Base-by-base conservation (phyloP, 176 grass and related monocot genomes). In the Phoenix roebelenii region DNA sequence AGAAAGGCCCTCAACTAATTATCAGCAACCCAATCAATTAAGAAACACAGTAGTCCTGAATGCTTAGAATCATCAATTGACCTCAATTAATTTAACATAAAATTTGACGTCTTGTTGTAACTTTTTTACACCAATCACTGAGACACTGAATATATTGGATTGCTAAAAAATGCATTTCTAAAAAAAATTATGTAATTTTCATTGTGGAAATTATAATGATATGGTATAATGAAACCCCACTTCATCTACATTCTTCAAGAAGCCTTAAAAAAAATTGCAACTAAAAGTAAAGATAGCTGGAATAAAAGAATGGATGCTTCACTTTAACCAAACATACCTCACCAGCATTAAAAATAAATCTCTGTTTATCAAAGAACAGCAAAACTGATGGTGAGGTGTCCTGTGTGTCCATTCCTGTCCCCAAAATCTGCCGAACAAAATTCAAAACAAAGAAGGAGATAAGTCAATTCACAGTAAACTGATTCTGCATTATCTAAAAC, bases 341-440 rank as follows among this genome's bases (percentile, higher is more conserved):
- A 5, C 86, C 91, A 54, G 91, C 91, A 64, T 96, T 96, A 71
- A 90, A 96, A 74, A 96, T 85, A 64, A 88, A 90, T 80, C 92
- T 87, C 50, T 88, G 91, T 16, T 80, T 90, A 74, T 96, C 92
- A 57, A 96, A 96, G 69, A 96, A 96, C 48, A 96, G 71, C 23
- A 90, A 80, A 80, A 96, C 79, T 56, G 92, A 96, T 53, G 92
- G 87, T 1, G 83, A 87, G 23, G 92, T 96, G 65, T 96, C 87
- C 50, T 96, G 92, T 63, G 92, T 96, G 61, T 96, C 92, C 92
- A 96, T 96, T 69, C 92, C 92, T 61, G 92, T 96, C 65, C 92
- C 92, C 49, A 96, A 69, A 59, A 96, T 90, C 92, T 96, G 68
- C 51, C 29, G 17, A 65, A 22, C 22, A 81, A 74, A 59, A 71